phyloP scores from a whole-genome alignment of 2,329 filamentous ascomycete species.

The Cyanodermella asteris region DNA sequence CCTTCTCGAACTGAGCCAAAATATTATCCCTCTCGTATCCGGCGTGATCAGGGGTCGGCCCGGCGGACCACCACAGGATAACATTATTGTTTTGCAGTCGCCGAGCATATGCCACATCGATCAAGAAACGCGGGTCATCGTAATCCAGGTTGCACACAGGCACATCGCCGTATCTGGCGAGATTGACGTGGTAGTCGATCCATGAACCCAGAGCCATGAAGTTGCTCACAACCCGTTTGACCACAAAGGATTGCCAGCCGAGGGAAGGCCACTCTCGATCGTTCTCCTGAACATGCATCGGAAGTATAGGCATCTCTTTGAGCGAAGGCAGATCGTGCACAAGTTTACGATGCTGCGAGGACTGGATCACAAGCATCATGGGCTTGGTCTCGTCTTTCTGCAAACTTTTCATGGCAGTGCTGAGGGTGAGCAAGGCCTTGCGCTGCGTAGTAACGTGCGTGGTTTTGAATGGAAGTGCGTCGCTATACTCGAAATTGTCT shows the following conservation, averaged over 20 bases:
- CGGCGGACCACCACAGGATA: constrained; percentile 88
- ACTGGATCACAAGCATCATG: constrained; percentile 73
- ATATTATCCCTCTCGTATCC: constrained; percentile 90
- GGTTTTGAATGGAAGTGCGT: constrained; percentile 64
- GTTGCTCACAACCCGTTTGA: constrained; percentile 65
- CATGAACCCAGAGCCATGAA: constrained; percentile 86
- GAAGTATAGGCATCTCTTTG: constrained; percentile 63
- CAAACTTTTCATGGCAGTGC: constrained; percentile 76
- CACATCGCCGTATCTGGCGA: constrained; percentile 81
- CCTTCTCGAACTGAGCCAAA: constrained; percentile 56
- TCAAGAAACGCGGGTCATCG: constrained; percentile 83
- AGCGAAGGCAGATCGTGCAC: constrained; percentile 69
- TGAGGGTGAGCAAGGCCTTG: constrained; percentile 71
- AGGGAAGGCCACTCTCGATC: constrained; percentile 79
- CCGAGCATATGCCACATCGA: constrained; percentile 86
- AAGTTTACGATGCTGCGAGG: constrained; percentile 59
- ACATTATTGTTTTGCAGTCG: constrained; percentile 78
- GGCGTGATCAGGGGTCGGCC: constrained; percentile 76
- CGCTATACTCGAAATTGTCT: constrained; percentile 71
- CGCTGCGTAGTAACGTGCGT: constrained; percentile 73
- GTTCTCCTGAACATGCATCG: constrained; percentile 57
- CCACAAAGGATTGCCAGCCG: constrained; percentile 80
- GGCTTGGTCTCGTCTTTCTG: constrained; percentile 64
- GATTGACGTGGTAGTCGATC: constrained; percentile 68
- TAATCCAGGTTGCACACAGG: constrained; percentile 88